Evolutionary conservation across 805 yeast species (phyloP), one percentile per base, ranked within the genome.

Genomic region (Dipodascopsis uninucleata): DNA sequence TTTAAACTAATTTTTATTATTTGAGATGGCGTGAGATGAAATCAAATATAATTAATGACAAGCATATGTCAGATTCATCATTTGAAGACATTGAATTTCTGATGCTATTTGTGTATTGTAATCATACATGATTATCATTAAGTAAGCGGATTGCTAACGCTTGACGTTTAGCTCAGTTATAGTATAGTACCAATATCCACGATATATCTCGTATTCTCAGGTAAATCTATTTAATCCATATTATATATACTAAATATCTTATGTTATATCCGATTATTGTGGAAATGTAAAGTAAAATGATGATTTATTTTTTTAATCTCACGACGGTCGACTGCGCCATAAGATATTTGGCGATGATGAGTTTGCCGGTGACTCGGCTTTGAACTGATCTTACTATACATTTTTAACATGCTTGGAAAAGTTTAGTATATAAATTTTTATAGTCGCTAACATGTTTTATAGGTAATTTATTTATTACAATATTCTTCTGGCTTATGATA

Each of bases 51-150:
- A 66, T 71, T 69, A 68, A 64, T 68, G 95, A 86, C 95, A 86
- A 86, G 95, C 95, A 86, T 86, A 86, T 86, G 93, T 86, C 95
- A 77, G 93, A 85, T 62, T 58, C 45, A 61, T 66, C 29, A 41
- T 28, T 41, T 45, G 53, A 48, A 85, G 66, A 65, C 74, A 65
- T 70, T 77, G 74, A 68, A 58, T 55, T 76, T 73, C 78, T 74
- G 79, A 75, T 68, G 53, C 56, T 57, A 59, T 57, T 57, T 56
- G 28, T 21, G 24, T 12, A 31, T 26, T n/a, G n/a, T n/a, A n/a
- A n/a, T n/a, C n/a, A n/a, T n/a, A n/a, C n/a, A n/a, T n/a, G n/a
- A n/a, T n/a, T n/a, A n/a, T n/a, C n/a, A n/a, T n/a, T n/a, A n/a
- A n/a, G n/a, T n/a, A n/a, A n/a, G n/a, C n/a, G n/a, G n/a, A n/a